Evolutionary conservation across 345 rosid genomes (phyloP).

Genomic region (Tarenaya hassleriana): DNA sequence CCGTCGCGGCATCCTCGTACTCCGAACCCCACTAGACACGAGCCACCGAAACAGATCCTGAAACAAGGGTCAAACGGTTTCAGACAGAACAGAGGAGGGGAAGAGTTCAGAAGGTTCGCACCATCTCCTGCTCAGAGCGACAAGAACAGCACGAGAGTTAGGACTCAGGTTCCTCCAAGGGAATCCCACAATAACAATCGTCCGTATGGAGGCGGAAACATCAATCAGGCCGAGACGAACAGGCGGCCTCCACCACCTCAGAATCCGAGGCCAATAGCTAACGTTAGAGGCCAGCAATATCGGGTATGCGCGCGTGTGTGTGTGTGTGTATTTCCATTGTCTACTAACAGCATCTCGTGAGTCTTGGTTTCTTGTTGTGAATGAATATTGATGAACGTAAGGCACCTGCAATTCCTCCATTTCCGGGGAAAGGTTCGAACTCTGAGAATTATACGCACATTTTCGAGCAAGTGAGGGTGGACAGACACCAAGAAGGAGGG

Average conservation of each 20-base stretch:
- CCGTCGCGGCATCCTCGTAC: conserved; percentile 7
- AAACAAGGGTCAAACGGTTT: conserved; percentile 13
- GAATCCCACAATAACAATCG: conserved; percentile 3
- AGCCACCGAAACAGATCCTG: conserved; percentile 18
- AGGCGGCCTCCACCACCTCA: conserved; percentile 9
- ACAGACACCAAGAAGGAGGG: conserved; percentile 1
- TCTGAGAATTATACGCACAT: conserved; percentile 22
- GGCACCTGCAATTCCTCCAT: conserved; percentile 15
- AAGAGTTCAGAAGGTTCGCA: conserved; percentile 33
- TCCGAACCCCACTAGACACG: no score
- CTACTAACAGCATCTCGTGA: no score
- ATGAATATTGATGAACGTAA: no score
- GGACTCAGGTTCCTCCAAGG: conserved; percentile 9
- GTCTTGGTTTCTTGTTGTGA: no score
- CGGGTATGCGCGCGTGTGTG: no score
- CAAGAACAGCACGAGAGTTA: conserved; percentile 20
- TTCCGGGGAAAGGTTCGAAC: conserved; percentile 23
- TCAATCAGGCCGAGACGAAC: conserved; percentile 8
- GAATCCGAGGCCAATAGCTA: conserved; percentile 9
- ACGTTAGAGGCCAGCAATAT: no score
- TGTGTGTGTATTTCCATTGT: no score
- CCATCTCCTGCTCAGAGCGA: conserved; percentile 44
- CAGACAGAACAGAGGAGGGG: conserved; percentile 42
- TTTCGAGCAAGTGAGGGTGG: conserved; percentile 27
- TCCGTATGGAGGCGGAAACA: conserved; percentile 18